Base-by-base conservation (phyloP, 495 filamentous ascomycete species). In the Hypomontagnella monticulosa region DNA sequence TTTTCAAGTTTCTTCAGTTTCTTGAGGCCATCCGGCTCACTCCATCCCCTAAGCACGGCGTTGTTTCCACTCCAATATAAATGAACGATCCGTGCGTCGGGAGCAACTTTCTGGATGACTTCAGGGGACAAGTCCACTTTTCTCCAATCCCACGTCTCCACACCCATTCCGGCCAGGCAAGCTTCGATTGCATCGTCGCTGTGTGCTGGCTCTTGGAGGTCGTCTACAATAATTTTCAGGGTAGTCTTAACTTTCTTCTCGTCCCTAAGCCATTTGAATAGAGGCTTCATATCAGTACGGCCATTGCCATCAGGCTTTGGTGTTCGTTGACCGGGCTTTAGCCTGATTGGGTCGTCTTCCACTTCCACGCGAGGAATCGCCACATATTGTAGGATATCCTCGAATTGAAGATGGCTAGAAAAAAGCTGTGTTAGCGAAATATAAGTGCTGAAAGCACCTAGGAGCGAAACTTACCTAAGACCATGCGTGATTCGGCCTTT, bases 71-170 rank as follows among this genome's bases (percentile, higher is more conserved):
- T 71, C 47, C 61, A 75, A 19, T 76, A 78, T 0, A 78, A 66
- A 32, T 62, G 40, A 0, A 79, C 57, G 44, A 68, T 64, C 14
- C 57, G 52, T 11, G 62, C 73, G 5, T 60, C 54, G 0, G 49
- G 56, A 4, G 69, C 71, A 6, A 60, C 70, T 10, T 43, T 63
- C 4, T 42, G 48, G 4, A 79, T 71, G 6, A 72, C 66, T 11
- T 78, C 69, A 12, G 38, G 67, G 23, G 72, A 74, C 0, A 79
- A 34, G 40, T 79, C 77, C 6, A 46, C 3, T 67, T 73, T 73
- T 32, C 61, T 68, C 77, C 76, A 79, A 46, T 79, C 73, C 76
- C 73, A 76, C 8, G 59, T 61, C 44, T 77, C 71, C 0, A 77
- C 67, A 14, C 55, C 66, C 16, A 76, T 52, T 0, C 55, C 51